These are phyloP conservation scores for Blastobotrys malaysiensis DNA, from an alignment of 1,139 yeast genomes.

Conservation along the genomic window DNA sequence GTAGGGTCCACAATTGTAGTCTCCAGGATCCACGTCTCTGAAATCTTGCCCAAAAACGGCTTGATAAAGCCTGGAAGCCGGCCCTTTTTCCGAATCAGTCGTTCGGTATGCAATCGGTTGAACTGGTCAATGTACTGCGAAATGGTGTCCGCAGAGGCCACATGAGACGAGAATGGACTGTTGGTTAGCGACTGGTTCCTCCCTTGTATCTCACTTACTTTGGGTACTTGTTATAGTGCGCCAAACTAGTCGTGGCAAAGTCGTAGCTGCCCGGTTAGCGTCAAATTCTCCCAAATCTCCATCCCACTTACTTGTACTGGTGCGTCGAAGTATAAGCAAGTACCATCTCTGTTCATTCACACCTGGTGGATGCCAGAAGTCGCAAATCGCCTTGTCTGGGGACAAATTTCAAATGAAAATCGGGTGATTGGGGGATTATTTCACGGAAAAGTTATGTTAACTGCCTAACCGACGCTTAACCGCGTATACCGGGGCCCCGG, in stretches of 20 bases:
- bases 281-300: neutral
- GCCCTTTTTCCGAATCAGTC: conserved; percentile 74
- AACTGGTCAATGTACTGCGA: conserved; percentile 51
- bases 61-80: conserved; percentile 73
- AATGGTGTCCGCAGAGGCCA: conserved; percentile 75
- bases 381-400: neutral
- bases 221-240: conserved; percentile 27
- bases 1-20: conserved; percentile 68
- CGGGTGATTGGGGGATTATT: neutral
- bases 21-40: conserved; percentile 83
- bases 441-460: neutral
- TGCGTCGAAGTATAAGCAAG: conserved; percentile 15
- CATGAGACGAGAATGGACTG: conserved; percentile 81
- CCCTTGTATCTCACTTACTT: conserved; percentile 18
- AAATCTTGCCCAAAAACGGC: conserved; percentile 67
- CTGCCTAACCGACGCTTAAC: neutral
- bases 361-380: neutral
- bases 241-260: conserved; percentile 24
- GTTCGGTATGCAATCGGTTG: conserved; percentile 67
- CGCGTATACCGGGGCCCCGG: neutral
- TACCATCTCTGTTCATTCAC: conserved; percentile 17
- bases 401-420: neutral
- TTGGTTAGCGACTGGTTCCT: neutral
- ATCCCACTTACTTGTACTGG: conserved; percentile 17
- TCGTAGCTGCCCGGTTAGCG: conserved; percentile 18